These are phyloP conservation scores for Xylariales sp. DNA, from an alignment of 2,329 filamentous ascomycete species.

Conservation along the genomic window DNA sequence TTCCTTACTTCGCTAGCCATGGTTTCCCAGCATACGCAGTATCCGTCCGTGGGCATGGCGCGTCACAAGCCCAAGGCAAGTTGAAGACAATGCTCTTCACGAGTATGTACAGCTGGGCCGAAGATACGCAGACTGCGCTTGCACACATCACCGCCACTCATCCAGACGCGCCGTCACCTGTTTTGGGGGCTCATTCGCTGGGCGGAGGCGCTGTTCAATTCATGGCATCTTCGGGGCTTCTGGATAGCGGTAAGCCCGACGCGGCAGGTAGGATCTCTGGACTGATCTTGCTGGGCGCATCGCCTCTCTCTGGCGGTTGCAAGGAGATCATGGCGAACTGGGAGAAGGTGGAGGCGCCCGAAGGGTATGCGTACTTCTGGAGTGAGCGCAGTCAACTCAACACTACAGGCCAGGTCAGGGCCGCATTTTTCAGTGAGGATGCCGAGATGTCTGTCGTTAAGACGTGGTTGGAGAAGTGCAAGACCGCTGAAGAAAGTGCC, in stretches of 20 bases:
- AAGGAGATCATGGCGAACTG: slow-evolving; percentile 8
- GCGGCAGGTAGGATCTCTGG: slow-evolving; percentile 5
- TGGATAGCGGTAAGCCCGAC: neutral
- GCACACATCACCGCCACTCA: neutral
- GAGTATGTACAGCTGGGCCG: slow-evolving; percentile 6
- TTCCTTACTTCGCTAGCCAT: slow-evolving; percentile 10
- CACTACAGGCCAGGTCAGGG: slow-evolving; percentile 8
- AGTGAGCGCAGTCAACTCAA: slow-evolving; percentile 7
- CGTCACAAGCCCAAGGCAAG: slow-evolving; percentile 2
- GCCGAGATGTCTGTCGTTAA: slow-evolving; percentile 6
- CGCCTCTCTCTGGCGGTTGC: slow-evolving; percentile 9
- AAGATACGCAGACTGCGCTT: slow-evolving; percentile 3
- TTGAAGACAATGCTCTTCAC: slow-evolving; percentile 9
- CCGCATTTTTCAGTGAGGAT: slow-evolving; percentile 10
- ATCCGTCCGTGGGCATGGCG: slow-evolving; percentile 11
- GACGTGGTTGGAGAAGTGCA: slow-evolving; percentile 8
- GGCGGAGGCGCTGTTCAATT: slow-evolving; percentile 11
- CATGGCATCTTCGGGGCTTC: slow-evolving; percentile 3
- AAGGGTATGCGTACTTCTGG: slow-evolving; percentile 1
- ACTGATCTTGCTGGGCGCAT: slow-evolving; percentile 9
- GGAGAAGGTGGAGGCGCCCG: slow-evolving; percentile 1
- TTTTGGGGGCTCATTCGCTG: slow-evolving; percentile 10
- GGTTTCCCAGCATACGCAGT: slow-evolving; percentile 11
- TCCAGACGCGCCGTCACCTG: slow-evolving; percentile 3
- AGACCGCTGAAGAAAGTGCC: slow-evolving; percentile 6